Evolutionary conservation across 345 rosid genomes (phyloP), one percentile per base, ranked within the genome.

Genomic region (Hevea brasiliensis): DNA sequence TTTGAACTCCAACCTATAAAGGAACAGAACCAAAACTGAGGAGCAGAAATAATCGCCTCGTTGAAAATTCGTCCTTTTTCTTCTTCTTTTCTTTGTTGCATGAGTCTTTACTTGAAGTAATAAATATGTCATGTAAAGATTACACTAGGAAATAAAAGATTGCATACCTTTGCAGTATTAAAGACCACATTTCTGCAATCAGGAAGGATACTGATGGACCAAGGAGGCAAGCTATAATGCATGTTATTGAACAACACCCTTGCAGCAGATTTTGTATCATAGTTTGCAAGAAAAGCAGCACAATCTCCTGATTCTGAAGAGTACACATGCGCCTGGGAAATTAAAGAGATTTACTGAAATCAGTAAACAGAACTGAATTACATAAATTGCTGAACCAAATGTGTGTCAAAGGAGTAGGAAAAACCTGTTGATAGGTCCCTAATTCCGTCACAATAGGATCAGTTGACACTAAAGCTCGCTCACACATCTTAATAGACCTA

Each of bases 131-230:
- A 47, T 48, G 15, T 18, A 9, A 50, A 41, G 60, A 45, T 42
- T 64, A n/a, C 35, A 32, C 26, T 27, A 37, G 23, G 26, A 29
- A 70, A 10, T 29, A 55, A 29, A 47, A 27, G 64, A 24, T 5
- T 59, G 13, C 67, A 54, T 87, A 91, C 99, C 94, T 96, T 96
- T 60, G 98, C 99, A 11, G 99, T 93, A 67, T 96, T 96, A 68
- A 93, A 96, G 69, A 93, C 97, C 3, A 88, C 97, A 74, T 96
- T 96, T 75, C 97, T 84, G 84, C 99, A 96, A 74, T 96, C 99
- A 8, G 99, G 98, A 73, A 96, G 97, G 75, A 96, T 87, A 75
- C 98, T 96, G 83, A 96, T 88, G 50, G 99, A 96, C 98, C 99
- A 93, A 71, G 99, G 98, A 72, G 98, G 99, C 73, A 96, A 83